Conservation (phyloP, 1,284 basidiomycete species). For the Mrakiaceae sp. region DNA sequence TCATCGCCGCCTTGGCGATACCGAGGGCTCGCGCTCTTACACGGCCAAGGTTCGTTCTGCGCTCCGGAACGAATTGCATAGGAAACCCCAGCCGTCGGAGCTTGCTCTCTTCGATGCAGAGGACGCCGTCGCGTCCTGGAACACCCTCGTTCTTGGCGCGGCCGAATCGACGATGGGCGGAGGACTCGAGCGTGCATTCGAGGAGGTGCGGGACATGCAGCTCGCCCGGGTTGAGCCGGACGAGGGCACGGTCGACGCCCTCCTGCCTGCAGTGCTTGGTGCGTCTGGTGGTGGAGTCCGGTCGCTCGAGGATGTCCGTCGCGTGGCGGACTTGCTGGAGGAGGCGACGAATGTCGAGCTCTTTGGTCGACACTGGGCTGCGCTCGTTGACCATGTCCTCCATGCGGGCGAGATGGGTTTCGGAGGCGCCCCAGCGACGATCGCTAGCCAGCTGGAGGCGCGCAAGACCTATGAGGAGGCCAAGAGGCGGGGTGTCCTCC, state of each 20-base stretch:
- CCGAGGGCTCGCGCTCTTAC: background rate
- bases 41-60: background rate
- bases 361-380: constrained; percentile 1
- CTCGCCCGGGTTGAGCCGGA: constrained; percentile 2
- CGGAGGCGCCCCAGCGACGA: background rate
- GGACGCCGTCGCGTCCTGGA: background rate
- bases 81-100: background rate
- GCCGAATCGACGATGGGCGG: background rate
- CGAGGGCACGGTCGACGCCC: constrained; percentile 3
- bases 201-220: constrained; percentile 1
- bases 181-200: background rate
- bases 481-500: background rate
- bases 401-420: background rate
- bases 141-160: background rate
- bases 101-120: too few species aligned
- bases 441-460: background rate
- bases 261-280: background rate
- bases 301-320: background rate
- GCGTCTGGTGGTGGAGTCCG: background rate
- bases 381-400: constrained; percentile 3
- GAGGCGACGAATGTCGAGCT: background rate
- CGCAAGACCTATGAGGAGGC: constrained; percentile 2
- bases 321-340: constrained; percentile 1
- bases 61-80: background rate
- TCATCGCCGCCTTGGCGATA: constrained; percentile 1